phyloP scores from a whole-genome alignment of 352 stramenopile species.

The Globisporangium echinulatum region DNA sequence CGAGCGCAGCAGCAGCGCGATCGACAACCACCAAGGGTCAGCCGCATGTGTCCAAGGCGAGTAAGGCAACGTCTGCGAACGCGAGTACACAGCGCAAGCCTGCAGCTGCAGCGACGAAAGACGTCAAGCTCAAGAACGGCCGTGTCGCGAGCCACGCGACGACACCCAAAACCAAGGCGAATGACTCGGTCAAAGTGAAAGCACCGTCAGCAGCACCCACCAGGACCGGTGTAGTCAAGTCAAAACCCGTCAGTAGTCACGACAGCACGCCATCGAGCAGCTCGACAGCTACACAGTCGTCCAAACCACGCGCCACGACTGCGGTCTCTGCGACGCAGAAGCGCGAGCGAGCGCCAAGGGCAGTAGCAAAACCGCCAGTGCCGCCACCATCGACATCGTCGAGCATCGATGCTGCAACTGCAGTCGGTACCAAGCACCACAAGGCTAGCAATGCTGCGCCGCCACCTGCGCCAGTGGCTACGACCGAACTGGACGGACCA shows the following conservation, averaged over 20 bases:
- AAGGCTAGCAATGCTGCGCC: neutral
- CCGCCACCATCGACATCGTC: neutral
- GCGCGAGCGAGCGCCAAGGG: neutral
- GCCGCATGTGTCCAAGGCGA: neutral
- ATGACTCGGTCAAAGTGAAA: constrained; percentile 7
- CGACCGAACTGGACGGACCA: constrained; percentile 10
- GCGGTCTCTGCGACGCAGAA: neutral
- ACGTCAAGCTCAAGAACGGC: constrained; percentile 2
- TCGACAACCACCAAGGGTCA: neutral
- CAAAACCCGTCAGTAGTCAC: neutral
- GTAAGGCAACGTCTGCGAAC: neutral
- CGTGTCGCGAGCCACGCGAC: neutral
- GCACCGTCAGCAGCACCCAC: neutral
- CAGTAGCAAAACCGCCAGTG: neutral
- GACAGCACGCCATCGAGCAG: neutral
- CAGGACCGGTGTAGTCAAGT: neutral
- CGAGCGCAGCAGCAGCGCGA: neutral
- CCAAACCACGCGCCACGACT: neutral
- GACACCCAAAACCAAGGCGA: neutral
- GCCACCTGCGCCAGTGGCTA: constrained; percentile 6
- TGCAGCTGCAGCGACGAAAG: neutral
- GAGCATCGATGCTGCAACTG: neutral
- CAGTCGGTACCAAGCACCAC: neutral
- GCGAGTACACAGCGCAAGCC: neutral
- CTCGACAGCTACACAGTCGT: neutral